Evolutionary conservation across 495 filamentous ascomycete genomes (phyloP).

Genomic region (Podospora anserina): DNA sequence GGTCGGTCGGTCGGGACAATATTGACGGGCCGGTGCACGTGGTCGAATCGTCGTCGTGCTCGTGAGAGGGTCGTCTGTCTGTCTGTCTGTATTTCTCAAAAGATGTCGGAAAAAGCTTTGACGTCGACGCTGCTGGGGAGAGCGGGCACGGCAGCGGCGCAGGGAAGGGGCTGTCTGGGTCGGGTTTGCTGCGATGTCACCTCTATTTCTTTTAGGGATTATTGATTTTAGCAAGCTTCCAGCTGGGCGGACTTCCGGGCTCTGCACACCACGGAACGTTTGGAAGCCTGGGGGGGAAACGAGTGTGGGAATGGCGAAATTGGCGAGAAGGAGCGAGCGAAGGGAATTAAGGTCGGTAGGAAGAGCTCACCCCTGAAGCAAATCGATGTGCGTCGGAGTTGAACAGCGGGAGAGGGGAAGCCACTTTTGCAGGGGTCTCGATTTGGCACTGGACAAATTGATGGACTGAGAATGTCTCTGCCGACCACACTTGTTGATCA

Average conservation of each 20-base stretch:
- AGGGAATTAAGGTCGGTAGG: not conserved
- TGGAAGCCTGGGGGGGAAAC: not conserved
- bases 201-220: no score
- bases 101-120: not conserved
- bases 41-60: not conserved
- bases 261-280: not conserved
- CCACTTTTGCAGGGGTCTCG: conserved; percentile 11
- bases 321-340: not conserved
- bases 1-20: not conserved
- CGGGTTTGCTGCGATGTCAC: no score
- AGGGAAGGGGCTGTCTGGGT: not conserved
- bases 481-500: not conserved
- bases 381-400: conserved; percentile 3
- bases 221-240: not conserved
- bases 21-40: not conserved
- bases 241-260: not conserved
- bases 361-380: conserved; percentile 11
- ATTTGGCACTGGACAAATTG: not conserved
- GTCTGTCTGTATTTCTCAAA: not conserved
- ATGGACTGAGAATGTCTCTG: not conserved
- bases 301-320: not conserved
- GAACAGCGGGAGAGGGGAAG: conserved; percentile 2
- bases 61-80: not conserved
- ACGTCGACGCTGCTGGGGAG: not conserved
- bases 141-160: not conserved